These are phyloP conservation scores for Lasiosphaeria miniovina DNA, from an alignment of 495 filamentous ascomycete species.

Conservation along the genomic window DNA sequence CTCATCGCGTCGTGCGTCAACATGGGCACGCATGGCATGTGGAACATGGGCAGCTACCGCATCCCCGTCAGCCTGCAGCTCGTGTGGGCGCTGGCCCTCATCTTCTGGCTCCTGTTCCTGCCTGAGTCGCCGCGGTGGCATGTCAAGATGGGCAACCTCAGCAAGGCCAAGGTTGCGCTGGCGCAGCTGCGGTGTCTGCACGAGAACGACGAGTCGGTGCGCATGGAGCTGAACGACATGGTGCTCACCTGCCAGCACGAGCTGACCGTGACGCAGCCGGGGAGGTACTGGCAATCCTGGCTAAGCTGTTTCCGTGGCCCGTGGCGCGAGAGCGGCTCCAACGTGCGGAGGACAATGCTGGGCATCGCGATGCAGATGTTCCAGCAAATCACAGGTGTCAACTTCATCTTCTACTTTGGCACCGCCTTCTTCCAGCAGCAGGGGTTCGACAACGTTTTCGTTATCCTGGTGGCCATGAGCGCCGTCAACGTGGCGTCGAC, in stretches of 20 bases:
- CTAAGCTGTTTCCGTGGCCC: slow-evolving; percentile 67
- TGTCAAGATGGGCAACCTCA: slow-evolving; percentile 66
- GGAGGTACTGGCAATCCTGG: slow-evolving; percentile 52
- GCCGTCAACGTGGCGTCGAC: slow-evolving; percentile 66
- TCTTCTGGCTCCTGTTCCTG: slow-evolving; percentile 63
- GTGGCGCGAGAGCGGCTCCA: slow-evolving; percentile 69
- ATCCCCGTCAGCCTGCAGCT: slow-evolving; percentile 80
- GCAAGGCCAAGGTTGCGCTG: slow-evolving; percentile 57
- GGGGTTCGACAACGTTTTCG: slow-evolving; percentile 60
- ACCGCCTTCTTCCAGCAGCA: slow-evolving; percentile 67
- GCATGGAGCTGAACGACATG: slow-evolving; percentile 69
- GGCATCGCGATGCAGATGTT: slow-evolving; percentile 55
- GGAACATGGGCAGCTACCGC: slow-evolving; percentile 66
- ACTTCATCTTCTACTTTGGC: slow-evolving; percentile 76
- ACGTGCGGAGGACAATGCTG: slow-evolving; percentile 38
- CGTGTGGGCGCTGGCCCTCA: slow-evolving; percentile 70
- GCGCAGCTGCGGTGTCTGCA: slow-evolving; percentile 52
- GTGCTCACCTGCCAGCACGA: slow-evolving; percentile 58
- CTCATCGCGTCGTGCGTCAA: slow-evolving; percentile 73
- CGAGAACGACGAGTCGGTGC: slow-evolving; percentile 59
- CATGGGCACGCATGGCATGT: slow-evolving; percentile 62
- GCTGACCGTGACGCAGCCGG: not conserved
- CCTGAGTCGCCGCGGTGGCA: slow-evolving; percentile 79
- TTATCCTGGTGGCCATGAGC: slow-evolving; percentile 61
- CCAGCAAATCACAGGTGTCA: slow-evolving; percentile 48